Evolutionary conservation across 148 eudicot species (phyloP).

Genomic region (Rhododendron vialii): DNA sequence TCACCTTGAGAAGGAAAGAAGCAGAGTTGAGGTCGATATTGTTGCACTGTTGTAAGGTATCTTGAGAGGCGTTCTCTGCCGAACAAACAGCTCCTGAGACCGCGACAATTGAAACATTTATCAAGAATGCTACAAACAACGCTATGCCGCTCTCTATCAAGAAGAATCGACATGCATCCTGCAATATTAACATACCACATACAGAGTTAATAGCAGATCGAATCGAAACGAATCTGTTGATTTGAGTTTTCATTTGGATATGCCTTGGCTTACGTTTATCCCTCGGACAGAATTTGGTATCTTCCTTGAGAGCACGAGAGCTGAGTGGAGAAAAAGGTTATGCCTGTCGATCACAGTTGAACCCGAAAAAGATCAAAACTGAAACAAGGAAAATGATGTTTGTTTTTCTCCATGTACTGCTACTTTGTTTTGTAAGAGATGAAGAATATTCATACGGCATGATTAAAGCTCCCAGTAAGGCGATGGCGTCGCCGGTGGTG

Average conservation of each 20-base stretch:
- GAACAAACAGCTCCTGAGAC: slow-evolving; percentile 73
- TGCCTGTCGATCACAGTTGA: slow-evolving; percentile 35
- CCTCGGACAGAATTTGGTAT: slow-evolving; percentile 51
- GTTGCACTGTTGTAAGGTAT: slow-evolving; percentile 36
- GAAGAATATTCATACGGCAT: slow-evolving; percentile 57
- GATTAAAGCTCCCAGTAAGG: slow-evolving; percentile 62
- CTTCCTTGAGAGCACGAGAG: slow-evolving; percentile 66
- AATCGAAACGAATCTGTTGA: neutral
- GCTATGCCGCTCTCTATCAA: slow-evolving; percentile 86
- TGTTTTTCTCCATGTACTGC: neutral
- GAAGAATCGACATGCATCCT: slow-evolving; percentile 88
- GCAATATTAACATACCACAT: slow-evolving; percentile 9
- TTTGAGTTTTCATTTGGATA: neutral
- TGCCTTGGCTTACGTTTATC: slow-evolving; percentile 14
- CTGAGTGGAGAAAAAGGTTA: slow-evolving; percentile 79
- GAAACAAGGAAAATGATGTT: neutral
- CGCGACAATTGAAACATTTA: slow-evolving; percentile 66
- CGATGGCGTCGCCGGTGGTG: slow-evolving; percentile 66
- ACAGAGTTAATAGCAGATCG: neutral
- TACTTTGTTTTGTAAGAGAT: neutral
- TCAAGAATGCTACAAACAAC: slow-evolving; percentile 65
- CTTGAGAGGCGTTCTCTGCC: slow-evolving; percentile 26
- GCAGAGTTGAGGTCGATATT: slow-evolving; percentile 75
- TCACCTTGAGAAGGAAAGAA: slow-evolving; percentile 70
- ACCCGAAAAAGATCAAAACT: neutral